phyloP scores from a whole-genome alignment of 768 basidiomycete species.

The Mycena kentingensis region DNA sequence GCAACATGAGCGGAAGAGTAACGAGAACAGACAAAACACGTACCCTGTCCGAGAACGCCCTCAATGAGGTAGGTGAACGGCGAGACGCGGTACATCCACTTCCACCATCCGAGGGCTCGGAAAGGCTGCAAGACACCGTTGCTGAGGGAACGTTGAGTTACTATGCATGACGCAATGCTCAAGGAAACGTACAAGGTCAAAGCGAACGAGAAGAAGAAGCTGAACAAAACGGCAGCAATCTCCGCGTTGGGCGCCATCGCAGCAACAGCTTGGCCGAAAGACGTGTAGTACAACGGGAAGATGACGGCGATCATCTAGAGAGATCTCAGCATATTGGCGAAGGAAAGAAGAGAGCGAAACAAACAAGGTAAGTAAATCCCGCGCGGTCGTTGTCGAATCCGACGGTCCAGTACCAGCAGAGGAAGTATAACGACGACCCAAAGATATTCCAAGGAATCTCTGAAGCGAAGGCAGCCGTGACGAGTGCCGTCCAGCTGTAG shows the following conservation, averaged over 20 bases:
- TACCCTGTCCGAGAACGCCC: conserved; percentile 51
- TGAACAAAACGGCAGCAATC: conserved; percentile 60
- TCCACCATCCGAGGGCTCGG: conserved; percentile 64
- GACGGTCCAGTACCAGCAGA: conserved; percentile 74
- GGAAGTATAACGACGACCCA: conserved; percentile 58
- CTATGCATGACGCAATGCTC: neutral
- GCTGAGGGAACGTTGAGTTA: conserved; percentile 29
- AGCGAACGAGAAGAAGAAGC: conserved; percentile 62
- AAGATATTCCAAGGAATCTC: conserved; percentile 66
- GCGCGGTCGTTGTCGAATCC: conserved; percentile 56
- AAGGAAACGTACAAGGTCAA: conserved; percentile 54
- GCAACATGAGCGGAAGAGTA: conserved; percentile 36
- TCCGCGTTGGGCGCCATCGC: conserved; percentile 62
- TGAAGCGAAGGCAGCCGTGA: conserved; percentile 55
- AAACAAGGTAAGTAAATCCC: conserved; percentile 56
- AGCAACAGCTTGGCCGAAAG: conserved; percentile 61
- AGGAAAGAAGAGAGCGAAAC: neutral
- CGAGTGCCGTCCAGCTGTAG: conserved; percentile 64
- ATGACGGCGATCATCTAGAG: conserved; percentile 45
- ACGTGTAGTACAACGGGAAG: conserved; percentile 64
- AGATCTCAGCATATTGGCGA: neutral
- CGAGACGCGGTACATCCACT: conserved; percentile 62
- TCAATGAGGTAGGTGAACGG: conserved; percentile 49
- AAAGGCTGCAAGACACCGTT: conserved; percentile 72
- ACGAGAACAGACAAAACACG: conserved; percentile 21